phyloP scores from a whole-genome alignment of 495 filamentous ascomycete species.

The Cairneyella variabilis region DNA sequence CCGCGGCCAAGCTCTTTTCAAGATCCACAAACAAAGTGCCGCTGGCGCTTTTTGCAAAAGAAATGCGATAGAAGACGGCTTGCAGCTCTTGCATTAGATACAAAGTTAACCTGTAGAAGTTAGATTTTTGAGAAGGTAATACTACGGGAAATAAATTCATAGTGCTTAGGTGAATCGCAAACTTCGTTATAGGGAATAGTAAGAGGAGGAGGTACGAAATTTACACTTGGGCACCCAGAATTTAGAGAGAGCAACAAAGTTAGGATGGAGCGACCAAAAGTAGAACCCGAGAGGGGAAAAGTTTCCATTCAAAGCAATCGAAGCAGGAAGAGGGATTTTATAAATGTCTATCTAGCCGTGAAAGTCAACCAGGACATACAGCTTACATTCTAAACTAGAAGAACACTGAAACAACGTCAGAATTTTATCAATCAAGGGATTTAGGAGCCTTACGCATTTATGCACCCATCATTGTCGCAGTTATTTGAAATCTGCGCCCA shows the following conservation, averaged over 20 bases:
- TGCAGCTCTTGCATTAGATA: neutral
- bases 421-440: neutral
- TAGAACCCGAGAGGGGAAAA: neutral
- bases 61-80: neutral
- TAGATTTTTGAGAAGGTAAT: too few species aligned
- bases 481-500: constrained; percentile 83
- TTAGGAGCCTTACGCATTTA: constrained; percentile 67
- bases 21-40: neutral
- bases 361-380: neutral
- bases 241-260: neutral
- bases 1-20: constrained; percentile 5
- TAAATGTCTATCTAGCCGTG: neutral
- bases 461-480: constrained; percentile 72
- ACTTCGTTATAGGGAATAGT: too few species aligned
- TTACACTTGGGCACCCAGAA: neutral
- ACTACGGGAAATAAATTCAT: too few species aligned
- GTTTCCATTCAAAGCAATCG: neutral
- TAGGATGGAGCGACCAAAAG: neutral
- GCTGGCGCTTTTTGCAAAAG: neutral
- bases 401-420: constrained; percentile 23
- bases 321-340: neutral
- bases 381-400: constrained; percentile 21
- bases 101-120: neutral
- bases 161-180: too few species aligned
- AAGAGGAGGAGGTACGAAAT: neutral